Conservation (phyloP, 2,329 filamentous ascomycete species). For the Zymoseptoria tritici region DNA sequence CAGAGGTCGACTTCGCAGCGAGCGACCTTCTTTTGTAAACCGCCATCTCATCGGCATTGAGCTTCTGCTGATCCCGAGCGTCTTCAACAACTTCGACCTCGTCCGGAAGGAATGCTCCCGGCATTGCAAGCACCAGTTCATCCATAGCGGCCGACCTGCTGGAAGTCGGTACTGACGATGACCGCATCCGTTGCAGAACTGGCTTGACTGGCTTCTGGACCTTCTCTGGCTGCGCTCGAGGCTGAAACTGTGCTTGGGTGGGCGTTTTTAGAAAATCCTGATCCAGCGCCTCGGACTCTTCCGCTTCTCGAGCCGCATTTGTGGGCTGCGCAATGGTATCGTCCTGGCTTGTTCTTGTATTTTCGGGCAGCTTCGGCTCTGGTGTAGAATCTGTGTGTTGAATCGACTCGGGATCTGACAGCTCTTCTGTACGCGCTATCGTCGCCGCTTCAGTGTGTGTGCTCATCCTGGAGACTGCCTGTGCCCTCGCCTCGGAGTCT, state of each 20-base stretch:
- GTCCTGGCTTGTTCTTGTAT: background rate
- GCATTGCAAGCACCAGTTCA: background rate
- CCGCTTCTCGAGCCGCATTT: background rate
- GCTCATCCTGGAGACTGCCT: background rate
- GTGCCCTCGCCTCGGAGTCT: background rate
- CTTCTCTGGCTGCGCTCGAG: background rate
- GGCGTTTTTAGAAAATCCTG: background rate
- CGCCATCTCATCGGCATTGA: constrained; percentile 16
- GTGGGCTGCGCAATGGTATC: background rate
- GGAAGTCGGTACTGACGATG: constrained; percentile 19
- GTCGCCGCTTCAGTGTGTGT: no score
- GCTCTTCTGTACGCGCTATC: background rate
- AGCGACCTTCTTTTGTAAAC: constrained; percentile 8
- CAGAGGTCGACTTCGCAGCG: constrained; percentile 3
- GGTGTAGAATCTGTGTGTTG: background rate
- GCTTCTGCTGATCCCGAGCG: constrained; percentile 14
- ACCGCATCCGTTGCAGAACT: constrained; percentile 18
- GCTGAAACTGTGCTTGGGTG: background rate
- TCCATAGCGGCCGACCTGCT: background rate
- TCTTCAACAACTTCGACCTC: constrained; percentile 4
- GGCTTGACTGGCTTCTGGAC: constrained; percentile 2
- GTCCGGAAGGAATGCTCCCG: constrained; percentile 2
- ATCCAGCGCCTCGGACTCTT: constrained; percentile 1
- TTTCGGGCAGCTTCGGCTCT: background rate
- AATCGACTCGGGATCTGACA: background rate